Evolutionary conservation across 2,329 filamentous ascomycete genomes (phyloP).

Genomic region (Epichloe coenophiala): DNA sequence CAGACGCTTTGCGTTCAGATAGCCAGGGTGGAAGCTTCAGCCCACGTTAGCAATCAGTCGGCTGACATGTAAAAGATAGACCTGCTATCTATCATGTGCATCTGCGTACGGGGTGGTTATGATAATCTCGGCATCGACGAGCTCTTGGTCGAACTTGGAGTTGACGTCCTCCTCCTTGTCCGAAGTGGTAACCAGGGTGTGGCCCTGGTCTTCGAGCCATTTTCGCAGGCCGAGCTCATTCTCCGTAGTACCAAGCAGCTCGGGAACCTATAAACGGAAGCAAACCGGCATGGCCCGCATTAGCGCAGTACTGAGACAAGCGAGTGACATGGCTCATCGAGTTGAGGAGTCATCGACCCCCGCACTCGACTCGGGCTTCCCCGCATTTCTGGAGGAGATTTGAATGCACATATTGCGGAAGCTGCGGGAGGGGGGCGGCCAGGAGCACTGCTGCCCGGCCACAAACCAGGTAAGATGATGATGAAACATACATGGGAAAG

Average conservation of each 20-base stretch:
- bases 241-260: conserved; percentile 86
- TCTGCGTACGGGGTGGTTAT: conserved; percentile 80
- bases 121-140: conserved; percentile 95
- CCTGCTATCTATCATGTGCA: background rate
- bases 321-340: background rate
- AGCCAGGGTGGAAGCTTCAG: conserved; percentile 86
- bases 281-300: background rate
- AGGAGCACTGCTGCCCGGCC: background rate
- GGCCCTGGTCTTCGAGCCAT: conserved; percentile 95
- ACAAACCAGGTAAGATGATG: background rate
- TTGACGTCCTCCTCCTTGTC: conserved; percentile 93
- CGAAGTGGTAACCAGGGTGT: conserved; percentile 92
- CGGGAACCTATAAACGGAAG: conserved; percentile 42
- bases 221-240: conserved; percentile 95
- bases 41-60: background rate
- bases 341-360: background rate
- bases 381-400: background rate
- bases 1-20: conserved; percentile 90
- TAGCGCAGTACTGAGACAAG: background rate
- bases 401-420: background rate
- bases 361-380: background rate
- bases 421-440: background rate
- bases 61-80: background rate
- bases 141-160: conserved; percentile 88
- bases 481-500: background rate